Base-by-base conservation (phyloP, 1,284 basidiomycete species). In the Phellopilus nigrolimitatus region DNA sequence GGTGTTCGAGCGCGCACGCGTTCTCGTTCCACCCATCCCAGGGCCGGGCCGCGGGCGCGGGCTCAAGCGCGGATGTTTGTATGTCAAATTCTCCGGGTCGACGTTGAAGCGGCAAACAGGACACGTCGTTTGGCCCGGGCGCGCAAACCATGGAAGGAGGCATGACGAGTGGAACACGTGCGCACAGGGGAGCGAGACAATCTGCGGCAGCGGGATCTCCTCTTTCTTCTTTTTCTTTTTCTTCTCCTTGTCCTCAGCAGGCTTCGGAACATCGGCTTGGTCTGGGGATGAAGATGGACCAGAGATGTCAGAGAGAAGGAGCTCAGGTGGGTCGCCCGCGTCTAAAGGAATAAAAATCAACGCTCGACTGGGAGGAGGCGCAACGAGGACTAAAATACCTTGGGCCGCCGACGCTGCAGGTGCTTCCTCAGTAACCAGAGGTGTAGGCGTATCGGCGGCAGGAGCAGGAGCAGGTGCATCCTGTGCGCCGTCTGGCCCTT, bases 91-190 rank as follows among this genome's bases (percentile, higher is more conserved):
- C 47, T 87, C 80, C 0, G 86, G 87, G 60, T 90, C 86, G 49
- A 90, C 75, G 57, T 90, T 82, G 60, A 89, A 89, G 55, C 87
- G 71, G 66, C 87, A 90, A 0, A 84, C 83, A 0, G 87, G 87
- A 59, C 87, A 90, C 1, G 87, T 89, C 24, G 87, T 88, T 57
- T 85, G 84, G 40, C 72, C 74, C 9, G 83, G 83, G 52, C 82
- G 72, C 5, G 84, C 79, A 64, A 89, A 89, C 87, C 87, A 90
- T 0, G 87, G 87, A 2, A 84, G 63, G 21, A 90, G 73, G 65
- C 86, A 90, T 0, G 79, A 71, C 2, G 82, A 76, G 60, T 90
- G 86, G 68, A 89, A 90, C 43, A 86, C 78, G 63, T 90, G 86
- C 9, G 84, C 78, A 61, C 86, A 90, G 3, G 86, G 86, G 15